Base-by-base conservation (phyloP, 306 rosid genomes). In the Rosa chinensis region DNA sequence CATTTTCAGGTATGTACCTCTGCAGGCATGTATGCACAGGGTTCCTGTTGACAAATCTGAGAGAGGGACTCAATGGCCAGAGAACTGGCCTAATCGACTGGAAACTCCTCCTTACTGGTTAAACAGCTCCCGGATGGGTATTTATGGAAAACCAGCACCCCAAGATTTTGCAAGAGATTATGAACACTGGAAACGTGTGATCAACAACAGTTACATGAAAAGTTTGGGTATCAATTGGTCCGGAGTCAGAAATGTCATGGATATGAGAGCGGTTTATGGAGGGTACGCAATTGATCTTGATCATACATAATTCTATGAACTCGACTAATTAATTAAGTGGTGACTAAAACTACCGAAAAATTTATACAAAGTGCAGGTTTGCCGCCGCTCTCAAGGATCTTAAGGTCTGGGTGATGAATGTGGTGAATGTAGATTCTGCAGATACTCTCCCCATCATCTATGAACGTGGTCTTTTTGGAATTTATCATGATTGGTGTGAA, bases 401-500 rank as follows among this genome's bases (percentile, higher is more conserved):
- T 78, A 85, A 89, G 8, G 82, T 96, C 20, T 96, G 99, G 97
- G 98, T 91, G 50, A 59, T 96, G 86, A 96, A 95, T 79, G 92
- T 93, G 73, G 99, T 96, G 80, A 93, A 90, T 76, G 13, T 89
- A 42, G 91, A 95, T 89, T 77, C 97, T 77, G 92, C 96, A 0
- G 96, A 93, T 50, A 95, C 99, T 52, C 96, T 95, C 66, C 96
- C 96, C 7, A 88, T 95, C 59, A 95, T 95, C 86, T 93, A 79
- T 28, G 99, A 93, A 84, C 91, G 97, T 0, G 98, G 99, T 62
- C 97, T 95, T 81, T 93, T 93, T 1, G 98, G 99, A 28, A 95
- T 95, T 73, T 95, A 93, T 82, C 98, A 96, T 75, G 98, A 96
- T 10, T 93, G 98, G 99, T 93, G 99, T 64, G 93, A 96, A 86